Base-by-base conservation (phyloP, 108 stramenopile genomes). In the Cafeteria roenbergensis region DNA sequence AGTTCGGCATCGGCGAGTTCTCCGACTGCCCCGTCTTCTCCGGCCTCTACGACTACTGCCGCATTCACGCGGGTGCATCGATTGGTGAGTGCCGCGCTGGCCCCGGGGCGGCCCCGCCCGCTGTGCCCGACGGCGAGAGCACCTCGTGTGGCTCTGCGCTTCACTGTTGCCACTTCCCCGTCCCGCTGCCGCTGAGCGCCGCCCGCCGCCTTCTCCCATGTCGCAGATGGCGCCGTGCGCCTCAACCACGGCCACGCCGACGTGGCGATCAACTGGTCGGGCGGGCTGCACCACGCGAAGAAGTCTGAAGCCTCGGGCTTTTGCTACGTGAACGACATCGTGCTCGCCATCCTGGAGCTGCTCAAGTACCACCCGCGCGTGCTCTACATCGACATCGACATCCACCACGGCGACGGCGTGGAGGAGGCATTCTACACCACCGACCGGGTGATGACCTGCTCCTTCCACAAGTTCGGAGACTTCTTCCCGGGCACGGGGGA, bases 341-440 rank as follows among this genome's bases (percentile, higher is more conserved):
- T 99, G 34, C 70, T 99, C 67, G 94, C 89, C 35, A 99, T 99
- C 77, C 78, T 99, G 37, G 94, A 99, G 78, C 74, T 99, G 61
- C 79, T 99, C 66, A 99, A 99, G 85, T 83, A 87, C 64, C 94
- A 99, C 72, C 89, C 92, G 66, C 86, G 97, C 55, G 97, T 99
- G 26, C 90, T 99, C n/a, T 99, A 99, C 79, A 92, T 99, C 70
- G 97, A 99, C 78, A 99, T 99, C 78, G 97, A 99, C 74, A 94
- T 99, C 57, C 97, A 99, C 80, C 97, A 99, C 67, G 94, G 90
- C 21, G 94, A 98, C 72, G 96, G 97, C 27, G 92, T 95, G 27
- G 93, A 91, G 68, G 91, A 90, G 75, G 67, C 64, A 1, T 74
- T 55, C 31, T 99, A 99, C 78, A 73, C 90, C 20, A 99, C 94